These are phyloP conservation scores for Ascocoryne sarcoides DNA, from an alignment of 2,329 filamentous ascomycete genomes.

Conservation along the genomic window DNA sequence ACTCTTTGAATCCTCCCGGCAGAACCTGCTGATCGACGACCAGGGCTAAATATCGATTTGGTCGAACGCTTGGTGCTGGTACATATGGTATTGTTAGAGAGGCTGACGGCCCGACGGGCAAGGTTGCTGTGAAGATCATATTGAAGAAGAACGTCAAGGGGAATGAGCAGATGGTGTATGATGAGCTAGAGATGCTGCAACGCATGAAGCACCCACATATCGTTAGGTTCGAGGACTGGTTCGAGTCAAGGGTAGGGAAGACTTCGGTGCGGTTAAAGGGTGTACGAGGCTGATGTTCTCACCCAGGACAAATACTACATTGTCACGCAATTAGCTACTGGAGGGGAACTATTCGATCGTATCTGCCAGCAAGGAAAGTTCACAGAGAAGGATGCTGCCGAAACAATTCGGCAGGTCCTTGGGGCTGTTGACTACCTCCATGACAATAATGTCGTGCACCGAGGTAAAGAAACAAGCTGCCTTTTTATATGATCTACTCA, in stretches of 20 bases:
- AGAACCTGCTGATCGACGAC: constrained; percentile 14
- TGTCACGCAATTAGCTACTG: constrained; percentile 89
- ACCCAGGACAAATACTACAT: constrained; percentile 97
- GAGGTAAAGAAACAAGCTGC: constrained; percentile 47
- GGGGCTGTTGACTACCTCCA: constrained; percentile 92
- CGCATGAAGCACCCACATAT: constrained; percentile 88
- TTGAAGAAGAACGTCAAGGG: constrained; percentile 98
- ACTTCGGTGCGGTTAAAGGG: no score
- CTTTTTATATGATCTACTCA: constrained; percentile 12
- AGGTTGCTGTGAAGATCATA: constrained; percentile 98
- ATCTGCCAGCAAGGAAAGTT: constrained; percentile 98
- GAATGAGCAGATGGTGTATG: constrained; percentile 97
- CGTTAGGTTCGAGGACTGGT: constrained; percentile 97
- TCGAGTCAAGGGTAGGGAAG: constrained; percentile 80
- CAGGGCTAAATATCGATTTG: constrained; percentile 84
- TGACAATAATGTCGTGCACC: constrained; percentile 87
- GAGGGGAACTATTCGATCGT: constrained; percentile 93
- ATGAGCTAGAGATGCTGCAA: constrained; percentile 91
- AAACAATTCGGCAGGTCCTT: constrained; percentile 90
- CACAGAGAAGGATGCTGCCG: constrained; percentile 87
- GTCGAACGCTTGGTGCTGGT: constrained; percentile 86
- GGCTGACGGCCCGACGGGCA: constrained; percentile 73
- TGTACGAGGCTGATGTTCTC: constrained; percentile 5
- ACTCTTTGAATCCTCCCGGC: constrained; percentile 18
- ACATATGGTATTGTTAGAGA: constrained; percentile 98